These are phyloP conservation scores for Limnanthes douglasii DNA, from an alignment of 345 rosid species.

Conservation along the genomic window DNA sequence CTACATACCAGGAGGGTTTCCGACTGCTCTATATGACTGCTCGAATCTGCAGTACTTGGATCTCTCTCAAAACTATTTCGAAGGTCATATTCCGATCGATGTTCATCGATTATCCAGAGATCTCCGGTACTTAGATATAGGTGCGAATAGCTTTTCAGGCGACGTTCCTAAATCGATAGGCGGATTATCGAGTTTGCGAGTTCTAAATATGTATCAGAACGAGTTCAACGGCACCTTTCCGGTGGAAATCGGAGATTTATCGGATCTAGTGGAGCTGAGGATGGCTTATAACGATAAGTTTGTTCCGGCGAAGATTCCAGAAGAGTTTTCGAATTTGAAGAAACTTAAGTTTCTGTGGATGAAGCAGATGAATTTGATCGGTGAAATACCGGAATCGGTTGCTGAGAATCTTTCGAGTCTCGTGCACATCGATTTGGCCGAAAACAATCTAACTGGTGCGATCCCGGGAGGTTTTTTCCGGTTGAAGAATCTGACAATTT, in stretches of 20 bases:
- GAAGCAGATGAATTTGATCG: constrained; percentile 30
- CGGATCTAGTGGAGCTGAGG: constrained; percentile 30
- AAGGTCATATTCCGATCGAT: constrained; percentile 51
- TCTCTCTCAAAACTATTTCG: constrained; percentile 53
- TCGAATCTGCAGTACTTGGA: constrained; percentile 35
- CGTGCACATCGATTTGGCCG: constrained; percentile 26
- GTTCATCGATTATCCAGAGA: constrained; percentile 26
- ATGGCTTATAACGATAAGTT: constrained; percentile 34
- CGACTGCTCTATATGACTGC: constrained; percentile 42
- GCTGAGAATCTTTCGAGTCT: constrained; percentile 34
- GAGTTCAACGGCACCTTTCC: constrained; percentile 69
- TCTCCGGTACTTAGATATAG: constrained; percentile 33
- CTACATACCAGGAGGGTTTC: constrained; percentile 46
- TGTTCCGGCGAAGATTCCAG: constrained; percentile 40
- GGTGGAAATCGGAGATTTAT: constrained; percentile 51
- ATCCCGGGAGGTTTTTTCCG: constrained; percentile 33
- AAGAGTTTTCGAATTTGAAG: constrained; percentile 39
- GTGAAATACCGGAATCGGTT: constrained; percentile 39
- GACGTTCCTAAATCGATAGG: constrained; percentile 45
- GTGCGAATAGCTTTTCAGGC: constrained; percentile 53
- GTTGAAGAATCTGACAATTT: constrained; percentile 24
- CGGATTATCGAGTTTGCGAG: constrained; percentile 22
- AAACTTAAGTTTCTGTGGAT: constrained; percentile 40
- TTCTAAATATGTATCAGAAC: constrained; percentile 19
- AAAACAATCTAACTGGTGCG: constrained; percentile 34